Conservation (phyloP, 169 alveolate species). For the Plasmodium vivax region DNA sequence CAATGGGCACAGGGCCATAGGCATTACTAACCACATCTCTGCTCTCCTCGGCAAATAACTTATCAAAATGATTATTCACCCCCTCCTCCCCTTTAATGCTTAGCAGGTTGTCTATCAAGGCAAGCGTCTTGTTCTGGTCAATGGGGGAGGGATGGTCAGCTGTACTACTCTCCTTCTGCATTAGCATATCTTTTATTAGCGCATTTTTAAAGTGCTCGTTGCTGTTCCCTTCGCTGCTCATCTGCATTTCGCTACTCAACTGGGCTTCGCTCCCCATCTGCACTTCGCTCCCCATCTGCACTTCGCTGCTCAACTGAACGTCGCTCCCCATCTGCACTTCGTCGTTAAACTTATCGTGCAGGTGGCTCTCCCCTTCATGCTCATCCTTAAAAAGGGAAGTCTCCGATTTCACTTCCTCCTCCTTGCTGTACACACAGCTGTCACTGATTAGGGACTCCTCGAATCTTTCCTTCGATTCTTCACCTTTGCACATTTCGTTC, state of each 20-base stretch:
- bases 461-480: slow-evolving; percentile 15
- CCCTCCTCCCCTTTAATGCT: slow-evolving; percentile 32
- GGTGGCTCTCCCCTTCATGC: slow-evolving; percentile 12
- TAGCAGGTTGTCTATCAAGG: slow-evolving; percentile 12
- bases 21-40: neutral
- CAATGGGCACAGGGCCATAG: neutral
- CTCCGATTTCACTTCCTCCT: slow-evolving; percentile 10
- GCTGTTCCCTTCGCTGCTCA: neutral
- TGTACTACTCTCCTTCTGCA: slow-evolving; percentile 8
- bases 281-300: too few species aligned
- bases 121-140: slow-evolving; percentile 15
- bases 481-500: neutral
- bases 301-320: neutral
- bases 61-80: neutral
- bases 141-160: neutral
- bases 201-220: slow-evolving; percentile 29
- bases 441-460: neutral
- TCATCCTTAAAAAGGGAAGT: neutral
- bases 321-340: neutral
- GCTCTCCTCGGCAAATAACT: neutral
- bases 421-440: neutral
- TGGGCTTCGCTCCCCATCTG: neutral
- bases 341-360: neutral
- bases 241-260: too few species aligned
- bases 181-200: slow-evolving; percentile 14